Conservation (phyloP, 108 stramenopile genomes). For the Discostella stelligeroides region DNA sequence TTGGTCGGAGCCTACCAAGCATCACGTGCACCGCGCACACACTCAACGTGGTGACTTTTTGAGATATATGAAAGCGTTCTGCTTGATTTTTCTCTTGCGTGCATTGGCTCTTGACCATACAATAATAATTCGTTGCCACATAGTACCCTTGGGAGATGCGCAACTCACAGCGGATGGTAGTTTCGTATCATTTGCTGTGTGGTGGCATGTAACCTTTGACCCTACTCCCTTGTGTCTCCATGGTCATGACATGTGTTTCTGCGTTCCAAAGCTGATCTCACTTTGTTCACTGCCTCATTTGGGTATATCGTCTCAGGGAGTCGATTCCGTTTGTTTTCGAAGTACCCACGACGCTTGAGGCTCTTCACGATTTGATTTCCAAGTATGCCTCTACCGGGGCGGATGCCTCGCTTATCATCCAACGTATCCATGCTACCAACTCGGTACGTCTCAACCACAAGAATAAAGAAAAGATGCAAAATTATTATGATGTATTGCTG, state of each 20-base stretch:
- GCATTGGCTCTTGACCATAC: slow-evolving; percentile 36
- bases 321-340: slow-evolving; percentile 93
- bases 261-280: too few species aligned
- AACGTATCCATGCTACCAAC: slow-evolving; percentile 82
- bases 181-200: too few species aligned
- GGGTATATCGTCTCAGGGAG: too few species aligned
- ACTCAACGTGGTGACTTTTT: slow-evolving; percentile 32
- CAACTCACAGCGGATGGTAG: too few species aligned
- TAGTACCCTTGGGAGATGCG: slow-evolving; percentile 82
- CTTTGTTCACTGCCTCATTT: too few species aligned
- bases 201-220: too few species aligned
- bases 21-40: slow-evolving; percentile 32
- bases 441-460: slow-evolving; percentile 83
- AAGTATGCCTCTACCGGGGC: slow-evolving; percentile 75
- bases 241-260: slow-evolving; percentile 70
- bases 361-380: slow-evolving; percentile 85
- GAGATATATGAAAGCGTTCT: slow-evolving; percentile 52
- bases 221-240: slow-evolving; percentile 86
- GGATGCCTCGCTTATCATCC: slow-evolving; percentile 81
- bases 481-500: slow-evolving; percentile 92
- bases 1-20: slow-evolving; percentile 26
- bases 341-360: slow-evolving; percentile 88
- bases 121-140: slow-evolving; percentile 59
- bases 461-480: slow-evolving; percentile 92
- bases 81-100: slow-evolving; percentile 52